Evolutionary conservation across 2,329 filamentous ascomycete species (phyloP), one percentile per base, ranked within the genome.

Genomic region (Colletotrichum gloeosporioides): DNA sequence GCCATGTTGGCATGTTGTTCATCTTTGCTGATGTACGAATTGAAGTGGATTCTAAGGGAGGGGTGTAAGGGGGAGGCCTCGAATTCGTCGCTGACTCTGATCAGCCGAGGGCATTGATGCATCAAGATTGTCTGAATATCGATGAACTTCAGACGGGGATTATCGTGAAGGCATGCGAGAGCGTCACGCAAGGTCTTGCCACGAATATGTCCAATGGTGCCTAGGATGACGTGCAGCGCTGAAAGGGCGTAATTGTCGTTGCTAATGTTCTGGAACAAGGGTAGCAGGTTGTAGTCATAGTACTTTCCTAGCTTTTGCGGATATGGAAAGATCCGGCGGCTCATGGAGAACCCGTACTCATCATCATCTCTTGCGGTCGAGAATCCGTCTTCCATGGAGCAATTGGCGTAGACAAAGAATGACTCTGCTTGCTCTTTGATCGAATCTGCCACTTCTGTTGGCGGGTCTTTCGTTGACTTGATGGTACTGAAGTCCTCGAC

Each of bases 1-100:
- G 71, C 77, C 76, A 80, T 78, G 53, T 78, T 78, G 7, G 70
- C 76, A 16, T 78, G 70, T 27, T 77, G 77, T 18, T 78, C 77
- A 18, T 76, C 61, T 13, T 57, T 10, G 10, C 73, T 36, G 6
- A 79, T 32, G 15, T 77, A 75, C 8, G 16, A 57, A 8, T 53
- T 36, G 27, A 79, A 70, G 18, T 77, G 78, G 5, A 29, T 8
- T 13, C n/a, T 22, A 13, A 79, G 63, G 3, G 77, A 77, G 1
- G 29, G n/a, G 16, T 79, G 77, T 9, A 71, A 32, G 5, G 69
- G 53, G 12, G 29, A 36, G 13, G 77, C 44, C 12, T 65, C 62
- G n/a, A 65, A 44, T 3, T 64, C 22, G 15, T 71, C 62, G 22
- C 25, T 49, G n/a, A 78, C 57, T 59, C 34, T 66, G 25, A 80